Conservation (phyloP, 345 rosid species). For the Euphorbia tirucalli region DNA sequence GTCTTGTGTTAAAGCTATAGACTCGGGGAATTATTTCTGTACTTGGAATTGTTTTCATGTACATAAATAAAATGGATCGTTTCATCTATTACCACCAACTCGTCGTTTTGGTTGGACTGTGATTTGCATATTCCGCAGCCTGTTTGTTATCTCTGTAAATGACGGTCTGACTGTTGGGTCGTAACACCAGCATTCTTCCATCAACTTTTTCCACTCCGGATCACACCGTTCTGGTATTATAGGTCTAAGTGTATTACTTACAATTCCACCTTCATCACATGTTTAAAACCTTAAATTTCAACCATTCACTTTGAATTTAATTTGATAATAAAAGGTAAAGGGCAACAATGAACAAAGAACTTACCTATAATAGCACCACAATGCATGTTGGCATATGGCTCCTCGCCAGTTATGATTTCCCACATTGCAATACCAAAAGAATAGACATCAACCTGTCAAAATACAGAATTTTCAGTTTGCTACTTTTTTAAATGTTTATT, state of each 20-base stretch:
- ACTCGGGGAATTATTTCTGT: not conserved
- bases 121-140: constrained; percentile 52
- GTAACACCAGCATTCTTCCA: constrained; percentile 88
- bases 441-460: constrained; percentile 79
- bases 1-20: not conserved
- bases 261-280: constrained; percentile 71
- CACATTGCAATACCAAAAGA: constrained; percentile 86
- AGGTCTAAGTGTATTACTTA: constrained; percentile 76
- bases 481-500: not conserved
- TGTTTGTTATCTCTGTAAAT: constrained; percentile 67
- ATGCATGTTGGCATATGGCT: constrained; percentile 88
- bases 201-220: constrained; percentile 64
- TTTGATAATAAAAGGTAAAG: not conserved
- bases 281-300: constrained; percentile 8
- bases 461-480: not conserved
- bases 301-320: not conserved
- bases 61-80: not conserved
- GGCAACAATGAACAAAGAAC: constrained; percentile 1
- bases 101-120: constrained; percentile 53
- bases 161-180: constrained; percentile 70
- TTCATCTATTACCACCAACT: constrained; percentile 25
- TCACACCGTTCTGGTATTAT: constrained; percentile 66
- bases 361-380: constrained; percentile 94
- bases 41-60: not conserved
- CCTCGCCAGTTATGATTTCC: constrained; percentile 85